A percentile compares a stretch with the other conserved stretches of the same genome.
Conservation (phyloP, 371 early-diverging fungal genomes). For the Dipsacomyces acuminosporus region DNA sequence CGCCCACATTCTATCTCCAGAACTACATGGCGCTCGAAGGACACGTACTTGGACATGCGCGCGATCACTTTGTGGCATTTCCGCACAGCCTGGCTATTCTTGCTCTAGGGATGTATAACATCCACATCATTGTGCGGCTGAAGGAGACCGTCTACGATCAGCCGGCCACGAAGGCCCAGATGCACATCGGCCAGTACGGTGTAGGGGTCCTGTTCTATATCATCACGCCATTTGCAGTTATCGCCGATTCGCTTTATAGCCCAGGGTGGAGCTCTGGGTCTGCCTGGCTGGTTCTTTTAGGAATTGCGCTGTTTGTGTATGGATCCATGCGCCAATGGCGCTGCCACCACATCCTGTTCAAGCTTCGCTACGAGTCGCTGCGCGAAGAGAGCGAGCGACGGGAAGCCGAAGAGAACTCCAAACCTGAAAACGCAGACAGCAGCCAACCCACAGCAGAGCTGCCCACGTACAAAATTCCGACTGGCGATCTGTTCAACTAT, state of each 20-base stretch:
- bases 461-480: slow-evolving; percentile 50
- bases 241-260: slow-evolving; percentile 44
- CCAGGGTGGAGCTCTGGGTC: slow-evolving; percentile 8
- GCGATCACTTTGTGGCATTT: not conserved
- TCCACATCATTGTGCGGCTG: slow-evolving; percentile 58
- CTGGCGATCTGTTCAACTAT: slow-evolving; percentile 66
- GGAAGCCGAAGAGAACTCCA: not conserved
- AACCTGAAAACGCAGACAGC: not conserved
- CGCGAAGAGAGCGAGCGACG: not conserved
- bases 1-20: not conserved
- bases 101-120: slow-evolving; percentile 49
- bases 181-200: slow-evolving; percentile 66
- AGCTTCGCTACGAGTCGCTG: slow-evolving; percentile 46
- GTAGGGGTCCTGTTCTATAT: slow-evolving; percentile 66
- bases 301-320: slow-evolving; percentile 44
- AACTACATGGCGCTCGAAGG: slow-evolving; percentile 8
- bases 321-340: slow-evolving; percentile 61
- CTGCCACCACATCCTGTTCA: slow-evolving; percentile 62
- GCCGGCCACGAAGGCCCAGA: slow-evolving; percentile 53
- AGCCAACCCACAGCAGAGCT: too few species aligned
- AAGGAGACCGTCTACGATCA: slow-evolving; percentile 63
- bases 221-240: slow-evolving; percentile 51
- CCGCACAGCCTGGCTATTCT: slow-evolving; percentile 16
- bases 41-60: not conserved
- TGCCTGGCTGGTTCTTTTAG: slow-evolving; percentile 5